Base-by-base conservation (phyloP, 192 early-diverging fungal species). In the Chytriomyces sp. region DNA sequence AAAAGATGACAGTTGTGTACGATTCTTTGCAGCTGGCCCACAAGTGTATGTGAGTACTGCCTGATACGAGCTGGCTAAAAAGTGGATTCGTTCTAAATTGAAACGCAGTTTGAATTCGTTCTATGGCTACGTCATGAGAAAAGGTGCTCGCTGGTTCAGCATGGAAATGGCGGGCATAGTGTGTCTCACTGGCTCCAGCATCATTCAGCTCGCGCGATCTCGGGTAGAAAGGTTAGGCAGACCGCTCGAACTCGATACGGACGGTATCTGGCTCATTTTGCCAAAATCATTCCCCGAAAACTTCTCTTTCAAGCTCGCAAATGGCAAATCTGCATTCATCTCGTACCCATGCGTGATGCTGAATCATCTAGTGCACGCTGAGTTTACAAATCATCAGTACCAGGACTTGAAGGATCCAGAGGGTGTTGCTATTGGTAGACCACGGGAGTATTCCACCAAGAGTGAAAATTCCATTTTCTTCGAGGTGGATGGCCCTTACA, bases 81-180 rank as follows among this genome's bases (percentile, higher is more conserved):
- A 0, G n/a, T n/a, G 25, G 52, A 26, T 72, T 39, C 25, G 17
- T 22, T 40, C 26, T 53, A 64, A 54, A 22, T 31, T 38, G n/a
- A 80, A 7, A 28, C 75, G 62, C 61, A 86, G 82, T 54, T 63
- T 89, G 40, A 89, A 87, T 77, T 98, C 96, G 10, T 99, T 98
- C 77, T 99, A 99, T 71, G 97, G 97, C 22, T 99, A 99, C 78
- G 97, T 99, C 12, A 99, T 98, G 98, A 82, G 96, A 64, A 99
- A 96, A 83, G 96, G 95, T 4, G 93, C 96, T 1, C 89, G 98
- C 39, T 99, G 98, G 98, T 94, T 94, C 78, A 97, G 95, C 7
- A 90, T 99, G 84, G 95, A 97, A 80, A 99, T 99, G 98, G 98
- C 95, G 0, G 98, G 98, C 25, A 94, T 99, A 30, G 96, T 98